These are phyloP conservation scores for Yamadazyma aaseri DNA, from an alignment of 1,139 yeast genomes.

Conservation along the genomic window DNA sequence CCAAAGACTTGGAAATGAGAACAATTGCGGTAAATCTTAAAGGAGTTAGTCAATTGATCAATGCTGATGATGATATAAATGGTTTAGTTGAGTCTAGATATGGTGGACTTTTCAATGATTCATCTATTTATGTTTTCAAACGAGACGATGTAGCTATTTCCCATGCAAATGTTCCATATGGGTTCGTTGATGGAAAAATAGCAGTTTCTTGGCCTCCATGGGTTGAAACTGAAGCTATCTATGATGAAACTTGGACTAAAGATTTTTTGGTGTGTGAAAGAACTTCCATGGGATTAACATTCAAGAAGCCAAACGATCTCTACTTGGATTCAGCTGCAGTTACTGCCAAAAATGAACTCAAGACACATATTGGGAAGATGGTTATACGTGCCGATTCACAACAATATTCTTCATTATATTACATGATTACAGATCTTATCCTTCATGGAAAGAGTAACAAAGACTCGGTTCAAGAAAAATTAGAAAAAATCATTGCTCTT, in stretches of 20 bases:
- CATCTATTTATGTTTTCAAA: slow-evolving; percentile 66
- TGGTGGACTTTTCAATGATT: slow-evolving; percentile 66
- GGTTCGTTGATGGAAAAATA: slow-evolving; percentile 20
- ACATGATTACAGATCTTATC: slow-evolving; percentile 62
- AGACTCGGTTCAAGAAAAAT: slow-evolving; percentile 54
- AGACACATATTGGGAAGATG: slow-evolving; percentile 66
- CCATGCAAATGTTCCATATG: slow-evolving; percentile 27
- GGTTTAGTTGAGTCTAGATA: slow-evolving; percentile 66
- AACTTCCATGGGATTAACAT: slow-evolving; percentile 60
- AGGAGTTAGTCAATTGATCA: slow-evolving; percentile 45
- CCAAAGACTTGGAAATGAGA: slow-evolving; percentile 71
- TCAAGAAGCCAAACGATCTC: slow-evolving; percentile 65
- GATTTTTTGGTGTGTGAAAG: slow-evolving; percentile 61
- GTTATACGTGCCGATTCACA: slow-evolving; percentile 69
- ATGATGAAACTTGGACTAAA: slow-evolving; percentile 57
- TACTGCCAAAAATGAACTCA: slow-evolving; percentile 29
- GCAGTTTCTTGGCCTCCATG: slow-evolving; percentile 75
- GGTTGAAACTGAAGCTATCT: slow-evolving; percentile 73
- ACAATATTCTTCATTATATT: slow-evolving; percentile 69
- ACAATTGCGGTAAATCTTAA: slow-evolving; percentile 55
- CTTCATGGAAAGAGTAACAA: slow-evolving; percentile 64
- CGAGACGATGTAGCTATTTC: slow-evolving; percentile 31
- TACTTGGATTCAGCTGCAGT: slow-evolving; percentile 26
- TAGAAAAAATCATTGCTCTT: slow-evolving; percentile 66
- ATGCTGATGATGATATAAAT: slow-evolving; percentile 36